These are phyloP conservation scores for Colletotrichum sp. DNA, from an alignment of 2,329 filamentous ascomycete genomes.

Conservation along the genomic window DNA sequence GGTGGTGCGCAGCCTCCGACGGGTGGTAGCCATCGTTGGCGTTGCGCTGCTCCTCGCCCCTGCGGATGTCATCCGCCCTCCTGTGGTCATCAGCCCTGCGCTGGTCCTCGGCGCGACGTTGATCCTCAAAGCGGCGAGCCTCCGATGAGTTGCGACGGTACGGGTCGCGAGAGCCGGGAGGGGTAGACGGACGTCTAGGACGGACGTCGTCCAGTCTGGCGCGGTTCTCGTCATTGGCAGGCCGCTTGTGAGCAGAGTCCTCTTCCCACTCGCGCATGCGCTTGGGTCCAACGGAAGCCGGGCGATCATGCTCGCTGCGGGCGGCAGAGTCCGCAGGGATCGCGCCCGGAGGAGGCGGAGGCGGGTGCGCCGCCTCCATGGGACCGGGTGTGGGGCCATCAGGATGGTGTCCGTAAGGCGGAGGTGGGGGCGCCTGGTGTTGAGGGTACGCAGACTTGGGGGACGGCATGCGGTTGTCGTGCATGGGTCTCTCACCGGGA, in stretches of 20 bases:
- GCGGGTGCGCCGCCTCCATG: slow-evolving; percentile 61
- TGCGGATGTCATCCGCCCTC: slow-evolving; percentile 58
- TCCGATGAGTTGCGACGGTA: slow-evolving; percentile 83
- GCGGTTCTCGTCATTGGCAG: slow-evolving; percentile 85
- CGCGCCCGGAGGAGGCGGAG: slow-evolving; percentile 58
- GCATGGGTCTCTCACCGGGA: slow-evolving; percentile 81
- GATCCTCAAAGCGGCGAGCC: slow-evolving; percentile 67
- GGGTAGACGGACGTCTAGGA: slow-evolving; percentile 79
- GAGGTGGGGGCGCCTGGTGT: slow-evolving; percentile 59
- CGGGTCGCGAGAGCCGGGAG: slow-evolving; percentile 60
- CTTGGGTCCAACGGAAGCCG: slow-evolving; percentile 81
- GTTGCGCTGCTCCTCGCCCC: slow-evolving; percentile 68
- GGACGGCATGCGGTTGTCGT: slow-evolving; percentile 89
- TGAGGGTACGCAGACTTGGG: slow-evolving; percentile 86
- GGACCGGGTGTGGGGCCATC: slow-evolving; percentile 61
- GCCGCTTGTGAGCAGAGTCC: slow-evolving; percentile 80
- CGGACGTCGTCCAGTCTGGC: slow-evolving; percentile 85
- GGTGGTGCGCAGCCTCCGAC: slow-evolving; percentile 90
- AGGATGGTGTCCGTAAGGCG: slow-evolving; percentile 72
- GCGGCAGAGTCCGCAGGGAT: slow-evolving; percentile 70
- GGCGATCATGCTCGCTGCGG: slow-evolving; percentile 70
- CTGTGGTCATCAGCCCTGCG: slow-evolving; percentile 61
- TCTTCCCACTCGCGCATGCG: slow-evolving; percentile 93
- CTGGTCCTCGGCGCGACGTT: slow-evolving; percentile 63
- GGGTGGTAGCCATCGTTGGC: slow-evolving; percentile 84